These are phyloP conservation scores for Nemophila menziesii DNA, from an alignment of 257 asterid genomes.

Conservation along the genomic window DNA sequence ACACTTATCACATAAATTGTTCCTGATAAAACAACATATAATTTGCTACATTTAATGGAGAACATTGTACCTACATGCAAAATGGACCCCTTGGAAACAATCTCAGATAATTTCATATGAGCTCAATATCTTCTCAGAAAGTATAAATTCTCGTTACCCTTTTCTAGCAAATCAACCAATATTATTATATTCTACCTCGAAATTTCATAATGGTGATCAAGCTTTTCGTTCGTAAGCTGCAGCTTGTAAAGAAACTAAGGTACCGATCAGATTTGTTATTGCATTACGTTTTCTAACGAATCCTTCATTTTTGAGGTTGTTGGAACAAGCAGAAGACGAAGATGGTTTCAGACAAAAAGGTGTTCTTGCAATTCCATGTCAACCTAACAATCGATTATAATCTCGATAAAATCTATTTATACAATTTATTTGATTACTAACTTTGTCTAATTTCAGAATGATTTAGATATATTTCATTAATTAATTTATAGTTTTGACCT, in stretches of 20 bases:
- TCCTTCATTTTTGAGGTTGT: slow-evolving; percentile 19
- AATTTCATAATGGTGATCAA: slow-evolving; percentile 7
- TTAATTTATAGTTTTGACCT: too few species aligned
- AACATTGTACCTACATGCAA: slow-evolving; percentile 1
- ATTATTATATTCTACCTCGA: background rate
- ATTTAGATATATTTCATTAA: too few species aligned
- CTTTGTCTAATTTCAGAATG: too few species aligned
- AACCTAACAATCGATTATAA: too few species aligned
- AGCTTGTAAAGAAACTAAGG: slow-evolving; percentile 17
- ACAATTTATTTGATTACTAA: too few species aligned
- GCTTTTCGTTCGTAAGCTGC: slow-evolving; percentile 10
- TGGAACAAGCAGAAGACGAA: slow-evolving; percentile 21
- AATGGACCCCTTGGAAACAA: slow-evolving; percentile 14
- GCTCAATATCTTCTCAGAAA: background rate
- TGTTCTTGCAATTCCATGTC: slow-evolving; percentile 25
- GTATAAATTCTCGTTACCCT: slow-evolving; percentile 15
- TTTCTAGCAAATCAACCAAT: background rate
- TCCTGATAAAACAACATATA: too few species aligned
- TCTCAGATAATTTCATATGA: slow-evolving; percentile 37
- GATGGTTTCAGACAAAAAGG: slow-evolving; percentile 20
- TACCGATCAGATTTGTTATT: slow-evolving; percentile 20
- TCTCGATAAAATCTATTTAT: too few species aligned
- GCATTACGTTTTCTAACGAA: slow-evolving; percentile 13
- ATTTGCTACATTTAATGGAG: slow-evolving; percentile 18
- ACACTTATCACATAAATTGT: too few species aligned